Evolutionary conservation across 1,139 yeast species (phyloP), one percentile per base, ranked within the genome.

Genomic region (Sugiyamaella pinicola): DNA sequence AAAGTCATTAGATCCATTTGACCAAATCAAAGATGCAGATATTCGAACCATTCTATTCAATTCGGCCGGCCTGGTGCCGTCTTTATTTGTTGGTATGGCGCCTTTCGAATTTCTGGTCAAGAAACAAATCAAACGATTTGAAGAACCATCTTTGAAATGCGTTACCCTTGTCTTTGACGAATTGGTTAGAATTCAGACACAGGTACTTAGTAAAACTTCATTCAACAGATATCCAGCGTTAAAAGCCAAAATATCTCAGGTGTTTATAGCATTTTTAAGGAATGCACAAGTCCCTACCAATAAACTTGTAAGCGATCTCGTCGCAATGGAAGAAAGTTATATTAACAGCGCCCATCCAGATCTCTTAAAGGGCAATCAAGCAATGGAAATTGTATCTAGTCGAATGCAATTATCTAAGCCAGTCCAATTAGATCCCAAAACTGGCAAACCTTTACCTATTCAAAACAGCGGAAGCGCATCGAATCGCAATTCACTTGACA

Each of bases 301-400:
- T 69, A 79, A 80, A 49, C 87, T 93, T 66, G 96, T 91, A 37
- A 71, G 78, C 43, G 98, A 93, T 69, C 77, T 93, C 51, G 91
- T 93, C 60, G 76, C 73, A 57, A 76, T 96, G 59, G 99, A 93
- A 72, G 91, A 88, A 67, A 87, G 96, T 15, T 93, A 93, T 71
- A 91, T 93, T 64, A 93, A 93, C 71, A 93, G 98, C 13, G 98
- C 97, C 1, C 99, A 93, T 68, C 99, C 99, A 3, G 98, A 93
- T 69, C 81, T 93, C 64, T 78, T 93, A 64, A 90, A 87, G 71
- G 99, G 99, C 49, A 82, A 93, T 18, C 96, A 89, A 69, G 99
- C 99, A 2, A 85, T 93, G 89, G 83, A 93, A 1, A 85, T 89
- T 69, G 97, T 93, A 33, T 91, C 87, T 68, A 96, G 91, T 59